A percentile compares a stretch with the other conserved stretches of the same genome.
Evolutionary conservation across 371 early-diverging fungal genomes (phyloP).

Genomic region (Rhizopus sp.): DNA sequence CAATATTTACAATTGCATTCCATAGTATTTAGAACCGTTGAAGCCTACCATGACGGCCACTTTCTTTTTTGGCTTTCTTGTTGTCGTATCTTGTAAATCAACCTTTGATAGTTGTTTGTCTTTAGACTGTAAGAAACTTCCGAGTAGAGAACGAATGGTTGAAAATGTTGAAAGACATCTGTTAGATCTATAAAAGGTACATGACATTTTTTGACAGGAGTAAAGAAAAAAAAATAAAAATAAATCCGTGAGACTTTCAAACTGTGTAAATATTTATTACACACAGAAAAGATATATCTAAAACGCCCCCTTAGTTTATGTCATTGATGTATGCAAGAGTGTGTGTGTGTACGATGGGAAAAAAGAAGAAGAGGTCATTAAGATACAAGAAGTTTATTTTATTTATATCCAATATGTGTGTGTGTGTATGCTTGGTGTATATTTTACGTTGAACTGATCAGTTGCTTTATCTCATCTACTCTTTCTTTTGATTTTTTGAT

Average conservation of each 20-base stretch:
- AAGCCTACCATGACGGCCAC: slow-evolving; percentile 90
- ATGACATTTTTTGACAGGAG: too few species aligned
- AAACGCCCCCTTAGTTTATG: too few species aligned
- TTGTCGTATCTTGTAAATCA: background rate
- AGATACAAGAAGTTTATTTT: background rate
- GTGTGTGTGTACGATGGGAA: background rate
- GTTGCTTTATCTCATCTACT: slow-evolving; percentile 36
- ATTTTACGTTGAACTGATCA: slow-evolving; percentile 5
- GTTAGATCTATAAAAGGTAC: too few species aligned
- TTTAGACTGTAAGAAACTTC: too few species aligned
- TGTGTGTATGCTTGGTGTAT: background rate
- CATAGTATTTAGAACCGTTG: slow-evolving; percentile 94
- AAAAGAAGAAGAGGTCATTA: background rate
- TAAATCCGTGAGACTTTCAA: too few species aligned
- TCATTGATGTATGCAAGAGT: too few species aligned
- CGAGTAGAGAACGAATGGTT: too few species aligned
- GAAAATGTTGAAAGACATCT: too few species aligned
- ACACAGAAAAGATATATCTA: too few species aligned
- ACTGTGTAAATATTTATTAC: too few species aligned
- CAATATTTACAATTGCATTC: slow-evolving; percentile 86
- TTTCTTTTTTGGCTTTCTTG: slow-evolving; percentile 82
- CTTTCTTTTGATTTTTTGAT: slow-evolving; percentile 48
- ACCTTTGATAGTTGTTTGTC: too few species aligned
- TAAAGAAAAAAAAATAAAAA: too few species aligned
- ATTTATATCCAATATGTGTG: background rate